These are phyloP conservation scores for Pterocarpus macrocarpus DNA, from an alignment of 306 rosid species.

Conservation along the genomic window DNA sequence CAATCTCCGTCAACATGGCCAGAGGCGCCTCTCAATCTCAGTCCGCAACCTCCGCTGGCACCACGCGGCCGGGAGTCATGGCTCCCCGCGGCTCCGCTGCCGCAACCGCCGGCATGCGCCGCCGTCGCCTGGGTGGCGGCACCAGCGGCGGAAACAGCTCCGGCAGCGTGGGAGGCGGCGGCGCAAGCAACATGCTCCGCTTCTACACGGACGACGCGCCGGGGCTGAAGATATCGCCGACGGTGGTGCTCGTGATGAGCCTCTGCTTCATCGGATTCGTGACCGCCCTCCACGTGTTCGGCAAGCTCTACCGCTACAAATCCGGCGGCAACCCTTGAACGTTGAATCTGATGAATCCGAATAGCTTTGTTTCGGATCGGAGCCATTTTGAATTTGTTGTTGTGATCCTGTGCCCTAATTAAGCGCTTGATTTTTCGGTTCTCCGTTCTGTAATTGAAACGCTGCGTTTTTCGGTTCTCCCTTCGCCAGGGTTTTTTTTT, in stretches of 20 bases:
- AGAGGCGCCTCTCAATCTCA: constrained; percentile 96
- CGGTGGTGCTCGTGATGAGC: constrained; percentile 87
- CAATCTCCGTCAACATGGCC: constrained; percentile 54
- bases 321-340: constrained; percentile 60
- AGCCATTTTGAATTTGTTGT: neutral
- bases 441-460: constrained; percentile 9
- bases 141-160: constrained; percentile 53
- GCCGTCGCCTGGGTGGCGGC: constrained; percentile 73
- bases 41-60: constrained; percentile 60
- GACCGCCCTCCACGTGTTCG: constrained; percentile 89
- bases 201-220: constrained; percentile 97
- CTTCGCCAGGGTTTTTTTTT: constrained; percentile 1
- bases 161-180: constrained; percentile 38
- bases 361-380: constrained; percentile 32
- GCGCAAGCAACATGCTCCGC: constrained; percentile 76
- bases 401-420: constrained; percentile 16
- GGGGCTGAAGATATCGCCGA: constrained; percentile 87
- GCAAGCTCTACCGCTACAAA: constrained; percentile 67
- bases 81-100: constrained; percentile 98
- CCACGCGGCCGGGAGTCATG: constrained; percentile 69
- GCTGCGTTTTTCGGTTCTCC: constrained; percentile 11
- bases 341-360: constrained; percentile 42
- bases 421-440: constrained; percentile 33
- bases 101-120: constrained; percentile 89
- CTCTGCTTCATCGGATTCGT: constrained; percentile 96